Evolutionary conservation across 1,139 yeast species (phyloP).

Genomic region (Schwanniomyces etchellsii): DNA sequence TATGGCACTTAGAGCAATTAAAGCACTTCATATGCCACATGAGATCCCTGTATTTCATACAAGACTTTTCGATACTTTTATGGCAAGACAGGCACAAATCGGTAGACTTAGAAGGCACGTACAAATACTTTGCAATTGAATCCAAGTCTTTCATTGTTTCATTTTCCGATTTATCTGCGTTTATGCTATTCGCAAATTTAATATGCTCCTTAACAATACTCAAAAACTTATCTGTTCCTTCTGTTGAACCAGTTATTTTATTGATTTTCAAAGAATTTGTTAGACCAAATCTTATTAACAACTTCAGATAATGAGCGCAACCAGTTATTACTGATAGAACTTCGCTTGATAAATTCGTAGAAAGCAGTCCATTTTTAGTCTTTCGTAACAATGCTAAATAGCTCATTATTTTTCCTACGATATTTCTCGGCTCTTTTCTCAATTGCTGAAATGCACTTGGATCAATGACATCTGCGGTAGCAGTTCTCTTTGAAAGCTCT

Average conservation of each 20-base stretch:
- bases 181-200: constrained; percentile 14
- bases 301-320: constrained; percentile 86
- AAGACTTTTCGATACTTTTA: constrained; percentile 76
- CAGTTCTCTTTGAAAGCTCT: constrained; percentile 3
- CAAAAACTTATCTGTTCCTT: constrained; percentile 61
- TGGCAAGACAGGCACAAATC: constrained; percentile 73
- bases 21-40: constrained; percentile 86
- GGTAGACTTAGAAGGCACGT: constrained; percentile 58
- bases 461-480: constrained; percentile 4
- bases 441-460: constrained; percentile 23
- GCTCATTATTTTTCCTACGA: constrained; percentile 75
- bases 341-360: constrained; percentile 56
- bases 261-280: constrained; percentile 69
- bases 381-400: constrained; percentile 68
- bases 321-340: constrained; percentile 82
- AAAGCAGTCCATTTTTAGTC: constrained; percentile 37
- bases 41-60: constrained; percentile 53
- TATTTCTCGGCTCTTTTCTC: constrained; percentile 80
- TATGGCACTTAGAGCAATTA: constrained; percentile 51
- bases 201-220: constrained; percentile 25
- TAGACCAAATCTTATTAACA: constrained; percentile 77
- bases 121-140: constrained; percentile 9
- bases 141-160: neutral
- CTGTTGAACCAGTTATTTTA: constrained; percentile 49
- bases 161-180: constrained; percentile 17